Percentiles rank a stretch among this genome's conserved stretches.
phyloP scores from a whole-genome alignment of 139 green algal species.

The Spirogloea muscicola region DNA sequence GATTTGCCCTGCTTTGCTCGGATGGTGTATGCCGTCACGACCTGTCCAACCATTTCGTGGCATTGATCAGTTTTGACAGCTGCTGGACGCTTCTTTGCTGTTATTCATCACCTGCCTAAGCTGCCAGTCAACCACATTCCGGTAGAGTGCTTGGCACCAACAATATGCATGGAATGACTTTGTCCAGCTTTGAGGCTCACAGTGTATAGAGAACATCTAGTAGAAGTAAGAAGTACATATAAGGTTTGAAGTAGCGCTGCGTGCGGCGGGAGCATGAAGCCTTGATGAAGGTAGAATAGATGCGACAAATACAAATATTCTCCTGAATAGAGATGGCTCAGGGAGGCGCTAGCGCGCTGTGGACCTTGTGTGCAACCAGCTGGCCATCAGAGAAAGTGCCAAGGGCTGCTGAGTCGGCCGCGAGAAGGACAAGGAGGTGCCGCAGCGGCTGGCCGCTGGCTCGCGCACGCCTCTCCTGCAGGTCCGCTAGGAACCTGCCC shows the following conservation, averaged over 20 bases:
- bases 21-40: constrained; percentile 26
- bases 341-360: neutral
- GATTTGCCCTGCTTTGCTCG: constrained; percentile 24
- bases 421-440: constrained; percentile 3
- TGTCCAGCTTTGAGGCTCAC: no score
- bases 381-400: neutral
- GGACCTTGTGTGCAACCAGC: constrained; percentile 14
- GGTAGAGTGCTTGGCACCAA: no score
- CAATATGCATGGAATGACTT: no score
- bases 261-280: neutral
- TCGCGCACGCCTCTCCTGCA: neutral
- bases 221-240: no score
- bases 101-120: no score
- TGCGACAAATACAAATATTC: neutral
- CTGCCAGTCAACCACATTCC: no score
- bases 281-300: neutral
- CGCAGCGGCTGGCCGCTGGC: neutral
- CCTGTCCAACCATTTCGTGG: no score
- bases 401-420: neutral
- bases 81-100: no score
- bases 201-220: no score
- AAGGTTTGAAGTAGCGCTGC: no score
- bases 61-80: no score
- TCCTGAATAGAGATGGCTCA: neutral
- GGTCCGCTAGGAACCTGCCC: neutral